A percentile compares a stretch with the other conserved stretches of the same genome.
Evolutionary conservation across 2,329 filamentous ascomycete genomes (phyloP).

Genomic region (Pyrenophora seminiperda): DNA sequence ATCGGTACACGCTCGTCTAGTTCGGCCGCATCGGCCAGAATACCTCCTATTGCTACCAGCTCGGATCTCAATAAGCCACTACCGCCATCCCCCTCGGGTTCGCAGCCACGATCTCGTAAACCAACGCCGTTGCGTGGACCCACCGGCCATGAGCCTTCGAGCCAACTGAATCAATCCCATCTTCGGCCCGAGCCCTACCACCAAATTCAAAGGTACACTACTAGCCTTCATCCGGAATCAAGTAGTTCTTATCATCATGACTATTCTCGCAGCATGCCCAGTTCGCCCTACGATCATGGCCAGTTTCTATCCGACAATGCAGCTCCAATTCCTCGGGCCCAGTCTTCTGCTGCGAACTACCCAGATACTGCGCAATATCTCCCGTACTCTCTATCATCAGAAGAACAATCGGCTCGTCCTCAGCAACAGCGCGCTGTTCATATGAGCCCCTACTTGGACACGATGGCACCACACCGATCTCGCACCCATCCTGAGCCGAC

Average conservation of each 20-base stretch:
- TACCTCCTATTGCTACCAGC: slow-evolving; percentile 31
- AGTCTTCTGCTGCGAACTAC: slow-evolving; percentile 31
- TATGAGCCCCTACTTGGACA: slow-evolving; percentile 29
- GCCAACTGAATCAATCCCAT: slow-evolving; percentile 27
- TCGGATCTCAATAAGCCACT: slow-evolving; percentile 38
- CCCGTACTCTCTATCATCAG: slow-evolving; percentile 16
- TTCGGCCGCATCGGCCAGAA: slow-evolving; percentile 14
- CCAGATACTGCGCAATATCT: slow-evolving; percentile 22
- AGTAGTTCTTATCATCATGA: slow-evolving; percentile 23
- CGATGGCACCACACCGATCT: slow-evolving; percentile 25
- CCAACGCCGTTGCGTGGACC: slow-evolving; percentile 33
- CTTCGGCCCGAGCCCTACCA: slow-evolving; percentile 30
- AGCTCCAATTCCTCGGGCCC: slow-evolving; percentile 23
- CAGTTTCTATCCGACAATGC: slow-evolving; percentile 17
- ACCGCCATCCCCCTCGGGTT: slow-evolving; percentile 32
- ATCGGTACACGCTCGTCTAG: slow-evolving; percentile 23
- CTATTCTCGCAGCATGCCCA: slow-evolving; percentile 45
- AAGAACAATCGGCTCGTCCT: slow-evolving; percentile 1
- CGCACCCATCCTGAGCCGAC: slow-evolving; percentile 38
- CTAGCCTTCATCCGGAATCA: slow-evolving; percentile 30
- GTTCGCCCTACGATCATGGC: slow-evolving; percentile 32
- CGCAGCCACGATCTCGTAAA: slow-evolving; percentile 32
- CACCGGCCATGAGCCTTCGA: slow-evolving; percentile 33
- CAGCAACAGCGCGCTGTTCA: slow-evolving; percentile 23
- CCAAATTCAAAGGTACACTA: slow-evolving; percentile 24